These are phyloP conservation scores for Ogataea polymorpha DNA, from an alignment of 805 yeast species.

Conservation along the genomic window DNA sequence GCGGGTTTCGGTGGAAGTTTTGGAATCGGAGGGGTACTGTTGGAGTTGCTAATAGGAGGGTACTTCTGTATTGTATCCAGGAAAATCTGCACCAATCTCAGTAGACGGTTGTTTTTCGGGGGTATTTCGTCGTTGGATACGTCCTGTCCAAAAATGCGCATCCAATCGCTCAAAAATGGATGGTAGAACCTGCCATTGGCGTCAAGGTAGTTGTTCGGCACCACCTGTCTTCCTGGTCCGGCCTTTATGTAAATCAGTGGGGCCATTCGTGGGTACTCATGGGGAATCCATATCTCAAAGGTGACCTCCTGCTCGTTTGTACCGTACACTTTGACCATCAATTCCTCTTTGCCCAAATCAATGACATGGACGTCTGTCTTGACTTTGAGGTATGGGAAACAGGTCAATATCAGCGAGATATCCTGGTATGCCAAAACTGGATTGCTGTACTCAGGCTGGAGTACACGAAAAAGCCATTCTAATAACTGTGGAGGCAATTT, in stretches of 20 bases:
- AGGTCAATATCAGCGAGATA: constrained; percentile 48
- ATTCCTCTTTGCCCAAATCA: constrained; percentile 53
- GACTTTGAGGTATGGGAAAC: constrained; percentile 54
- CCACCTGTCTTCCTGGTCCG: constrained; percentile 39
- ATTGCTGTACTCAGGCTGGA: constrained; percentile 57
- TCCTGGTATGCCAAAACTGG: constrained; percentile 64
- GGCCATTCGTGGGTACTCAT: constrained; percentile 59
- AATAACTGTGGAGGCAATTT: constrained; percentile 38
- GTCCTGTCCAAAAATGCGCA: constrained; percentile 14
- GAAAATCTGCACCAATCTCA: constrained; percentile 22
- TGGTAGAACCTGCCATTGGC: constrained; percentile 68
- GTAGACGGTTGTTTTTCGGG: constrained; percentile 28
- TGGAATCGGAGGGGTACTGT: neutral
- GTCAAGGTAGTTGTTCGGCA: constrained; percentile 69
- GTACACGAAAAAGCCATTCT: constrained; percentile 57
- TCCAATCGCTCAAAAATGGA: constrained; percentile 66
- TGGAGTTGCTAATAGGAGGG: constrained; percentile 14
- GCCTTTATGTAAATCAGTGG: constrained; percentile 64
- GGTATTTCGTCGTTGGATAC: constrained; percentile 23
- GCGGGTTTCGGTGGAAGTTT: constrained; percentile 7
- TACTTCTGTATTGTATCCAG: constrained; percentile 16
- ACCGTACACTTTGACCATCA: constrained; percentile 67
- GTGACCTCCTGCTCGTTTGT: constrained; percentile 52
- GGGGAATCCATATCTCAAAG: constrained; percentile 74
- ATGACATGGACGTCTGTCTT: constrained; percentile 63